Percentiles rank a stretch among this genome's conserved stretches.
phyloP scores from a whole-genome alignment of 768 basidiomycete genomes.

The Lactarius sanguifluus region DNA sequence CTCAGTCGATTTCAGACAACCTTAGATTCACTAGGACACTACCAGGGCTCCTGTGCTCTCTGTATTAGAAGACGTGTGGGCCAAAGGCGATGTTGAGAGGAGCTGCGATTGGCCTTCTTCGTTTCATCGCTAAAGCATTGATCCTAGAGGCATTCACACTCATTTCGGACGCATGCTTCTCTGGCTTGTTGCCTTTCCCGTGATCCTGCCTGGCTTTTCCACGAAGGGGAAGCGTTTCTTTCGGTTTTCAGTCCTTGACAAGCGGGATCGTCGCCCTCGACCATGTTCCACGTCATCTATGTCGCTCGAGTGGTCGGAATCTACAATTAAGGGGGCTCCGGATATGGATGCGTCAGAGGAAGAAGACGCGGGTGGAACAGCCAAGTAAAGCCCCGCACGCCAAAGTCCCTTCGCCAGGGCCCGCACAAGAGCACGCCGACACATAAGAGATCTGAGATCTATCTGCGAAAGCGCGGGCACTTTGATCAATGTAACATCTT shows the following conservation, averaged over 20 bases:
- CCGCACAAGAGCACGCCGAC: too few relatives aligned
- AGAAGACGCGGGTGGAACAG: slow-evolving; percentile 57
- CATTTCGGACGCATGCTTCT: slow-evolving; percentile 44
- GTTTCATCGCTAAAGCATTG: background rate
- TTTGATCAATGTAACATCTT: too few relatives aligned
- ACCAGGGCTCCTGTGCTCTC: slow-evolving; percentile 68
- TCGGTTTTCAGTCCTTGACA: slow-evolving; percentile 70
- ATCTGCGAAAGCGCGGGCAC: too few relatives aligned
- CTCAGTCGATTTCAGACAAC: slow-evolving; percentile 54
- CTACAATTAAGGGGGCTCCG: slow-evolving; percentile 48
- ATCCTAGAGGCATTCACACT: slow-evolving; percentile 46
- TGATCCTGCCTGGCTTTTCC: slow-evolving; percentile 44
- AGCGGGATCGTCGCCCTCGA: slow-evolving; percentile 75
- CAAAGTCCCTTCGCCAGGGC: slow-evolving; percentile 23
- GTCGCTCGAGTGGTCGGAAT: slow-evolving; percentile 51
- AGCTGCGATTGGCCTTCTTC: slow-evolving; percentile 30
- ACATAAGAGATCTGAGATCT: too few relatives aligned
- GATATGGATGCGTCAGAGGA: slow-evolving; percentile 52
- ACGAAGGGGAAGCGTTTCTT: slow-evolving; percentile 47
- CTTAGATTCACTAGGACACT: slow-evolving; percentile 67
- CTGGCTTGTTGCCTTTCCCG: slow-evolving; percentile 44
- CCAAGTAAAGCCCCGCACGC: slow-evolving; percentile 46
- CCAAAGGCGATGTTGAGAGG: slow-evolving; percentile 51
- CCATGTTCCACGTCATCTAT: slow-evolving; percentile 49
- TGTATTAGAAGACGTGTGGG: slow-evolving; percentile 68